Evolutionary conservation across 768 basidiomycete genomes (phyloP).

Genomic region (Nevesoporus exiguus): DNA sequence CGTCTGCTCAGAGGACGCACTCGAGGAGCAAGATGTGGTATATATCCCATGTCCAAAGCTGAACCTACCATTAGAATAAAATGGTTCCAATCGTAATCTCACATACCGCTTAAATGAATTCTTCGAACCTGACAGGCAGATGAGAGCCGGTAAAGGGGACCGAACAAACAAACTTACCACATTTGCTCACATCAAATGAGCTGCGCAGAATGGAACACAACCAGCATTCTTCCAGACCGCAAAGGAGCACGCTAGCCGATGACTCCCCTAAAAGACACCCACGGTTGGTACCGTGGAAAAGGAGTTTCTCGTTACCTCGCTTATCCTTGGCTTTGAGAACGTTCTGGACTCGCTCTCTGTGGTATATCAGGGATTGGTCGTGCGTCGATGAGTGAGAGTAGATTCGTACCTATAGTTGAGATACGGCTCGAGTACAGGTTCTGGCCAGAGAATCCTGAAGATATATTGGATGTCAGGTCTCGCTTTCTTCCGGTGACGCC

Average conservation of each 20-base stretch:
- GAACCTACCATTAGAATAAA: not conserved
- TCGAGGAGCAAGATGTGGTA: slow-evolving; percentile 62
- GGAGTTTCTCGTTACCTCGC: slow-evolving; percentile 50
- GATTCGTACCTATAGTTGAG: slow-evolving; percentile 42
- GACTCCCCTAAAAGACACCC: slow-evolving; percentile 57
- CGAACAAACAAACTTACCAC: slow-evolving; percentile 40
- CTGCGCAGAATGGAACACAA: slow-evolving; percentile 55
- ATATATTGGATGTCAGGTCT: slow-evolving; percentile 47
- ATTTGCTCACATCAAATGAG: slow-evolving; percentile 58
- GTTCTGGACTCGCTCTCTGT: slow-evolving; percentile 27
- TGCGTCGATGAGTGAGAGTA: slow-evolving; percentile 16
- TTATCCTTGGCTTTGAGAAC: slow-evolving; percentile 25
- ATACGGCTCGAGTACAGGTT: slow-evolving; percentile 42
- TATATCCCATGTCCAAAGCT: slow-evolving; percentile 73
- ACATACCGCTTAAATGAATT: slow-evolving; percentile 51
- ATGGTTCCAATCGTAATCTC: not conserved
- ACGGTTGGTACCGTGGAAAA: slow-evolving; percentile 69
- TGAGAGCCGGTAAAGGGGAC: slow-evolving; percentile 7
- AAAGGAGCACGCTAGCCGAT: slow-evolving; percentile 43
- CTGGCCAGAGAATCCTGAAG: slow-evolving; percentile 49
- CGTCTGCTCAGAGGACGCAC: slow-evolving; percentile 33
- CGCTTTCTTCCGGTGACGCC: slow-evolving; percentile 53
- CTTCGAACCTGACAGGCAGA: slow-evolving; percentile 41
- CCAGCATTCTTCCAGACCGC: slow-evolving; percentile 46
- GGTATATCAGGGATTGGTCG: slow-evolving; percentile 3